Evolutionary conservation across 1,139 yeast species (phyloP).

Genomic region (Sugiyamaella novakii): DNA sequence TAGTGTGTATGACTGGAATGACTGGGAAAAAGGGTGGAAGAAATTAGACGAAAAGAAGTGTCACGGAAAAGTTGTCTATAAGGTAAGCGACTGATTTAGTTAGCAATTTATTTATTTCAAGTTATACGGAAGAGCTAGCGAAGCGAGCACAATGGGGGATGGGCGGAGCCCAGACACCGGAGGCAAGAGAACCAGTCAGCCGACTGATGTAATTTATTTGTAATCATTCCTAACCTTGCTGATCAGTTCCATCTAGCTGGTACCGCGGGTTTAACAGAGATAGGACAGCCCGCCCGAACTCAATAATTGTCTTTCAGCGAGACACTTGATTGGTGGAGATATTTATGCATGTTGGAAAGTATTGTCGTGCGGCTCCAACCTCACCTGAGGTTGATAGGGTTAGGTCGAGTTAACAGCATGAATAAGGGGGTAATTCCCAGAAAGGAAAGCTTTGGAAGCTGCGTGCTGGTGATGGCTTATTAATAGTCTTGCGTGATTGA

Average conservation of each 20-base stretch:
- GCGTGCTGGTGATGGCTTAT: background rate
- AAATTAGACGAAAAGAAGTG: conserved; percentile 52
- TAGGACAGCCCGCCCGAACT: background rate
- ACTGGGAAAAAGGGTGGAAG: conserved; percentile 54
- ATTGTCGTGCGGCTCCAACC: conserved; percentile 12
- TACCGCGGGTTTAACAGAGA: too few species aligned
- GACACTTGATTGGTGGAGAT: background rate
- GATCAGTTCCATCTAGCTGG: too few species aligned
- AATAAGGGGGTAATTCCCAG: background rate
- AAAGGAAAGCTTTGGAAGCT: too few species aligned
- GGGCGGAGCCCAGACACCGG: too few species aligned
- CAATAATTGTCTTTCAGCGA: background rate
- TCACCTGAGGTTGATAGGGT: conserved; percentile 4
- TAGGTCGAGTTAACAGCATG: conserved; percentile 7
- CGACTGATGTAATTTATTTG: too few species aligned
- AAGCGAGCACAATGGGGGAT: too few species aligned
- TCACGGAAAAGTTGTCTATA: conserved; percentile 60
- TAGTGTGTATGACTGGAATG: conserved; percentile 52
- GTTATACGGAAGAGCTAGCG: too few species aligned
- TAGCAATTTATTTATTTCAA: too few species aligned
- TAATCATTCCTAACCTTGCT: too few species aligned
- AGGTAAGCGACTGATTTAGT: background rate
- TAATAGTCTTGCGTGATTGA: background rate
- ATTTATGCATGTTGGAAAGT: conserved; percentile 4
- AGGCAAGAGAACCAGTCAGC: too few species aligned